Base-by-base conservation (phyloP, 805 yeast genomes). In the Hanseniaspora lindneri region DNA sequence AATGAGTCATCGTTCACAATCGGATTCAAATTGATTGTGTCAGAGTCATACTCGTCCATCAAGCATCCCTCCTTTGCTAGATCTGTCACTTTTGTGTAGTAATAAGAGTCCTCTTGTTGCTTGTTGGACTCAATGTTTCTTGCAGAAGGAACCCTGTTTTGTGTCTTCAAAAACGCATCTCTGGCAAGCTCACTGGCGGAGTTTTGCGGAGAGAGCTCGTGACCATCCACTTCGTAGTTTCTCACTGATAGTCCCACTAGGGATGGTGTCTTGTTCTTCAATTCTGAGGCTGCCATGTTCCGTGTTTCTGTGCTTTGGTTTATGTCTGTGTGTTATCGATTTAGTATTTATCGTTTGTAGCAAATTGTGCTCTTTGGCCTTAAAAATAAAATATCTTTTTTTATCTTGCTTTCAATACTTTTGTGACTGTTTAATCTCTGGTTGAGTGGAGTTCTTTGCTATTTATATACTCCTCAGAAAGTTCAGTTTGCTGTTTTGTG, bases 61-160 rank as follows among this genome's bases (percentile, higher is more conserved):
- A 63, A 52, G 14, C 66, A 66, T 10, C 67, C 67, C 48, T 60
- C 65, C 34, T 58, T 60, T 33, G 58, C 61, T 52, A 63, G 53
- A 23, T 63, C 65, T 24, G 57, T 64, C 9, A 63, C 63, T 9
- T 61, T 55, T 5, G 64, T 56, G 50, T 61, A 60, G 16, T 58
- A 51, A 16, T 48, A 40, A 8, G 44, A 42, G 37, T 51, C 42
- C 49, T 53, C 44, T 44, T 39, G 44, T 42, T 47, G 40, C 30
- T 52, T 51, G 32, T 51, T 42, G 17, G 55, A 51, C 17, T 16
- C 16, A 13, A 47, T 41, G 28, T 41, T 37, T 35, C 25, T 32
- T 11, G 44, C 10, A 10, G 34, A 32, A 28, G 43, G 52, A 14
- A 50, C 41, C 5, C 40, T 54, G 10, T 57, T 52, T 24, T 52